phyloP scores from a whole-genome alignment of 169 alveolate genomes.

The Haemoproteus tartakovskyi region DNA sequence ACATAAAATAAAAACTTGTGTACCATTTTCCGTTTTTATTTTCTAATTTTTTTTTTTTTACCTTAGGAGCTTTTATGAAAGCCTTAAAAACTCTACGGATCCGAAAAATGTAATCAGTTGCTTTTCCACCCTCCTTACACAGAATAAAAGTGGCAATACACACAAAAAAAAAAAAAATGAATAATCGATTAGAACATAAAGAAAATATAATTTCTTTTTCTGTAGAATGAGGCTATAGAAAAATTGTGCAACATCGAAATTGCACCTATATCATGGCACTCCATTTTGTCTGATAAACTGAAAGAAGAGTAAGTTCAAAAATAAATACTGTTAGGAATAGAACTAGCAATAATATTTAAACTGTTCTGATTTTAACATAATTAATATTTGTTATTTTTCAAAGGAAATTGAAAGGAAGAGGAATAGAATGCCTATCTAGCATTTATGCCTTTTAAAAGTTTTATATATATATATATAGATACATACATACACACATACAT shows the following conservation, averaged over 20 bases:
- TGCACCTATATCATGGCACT: conserved; percentile 28
- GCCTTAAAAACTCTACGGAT: conserved; percentile 23
- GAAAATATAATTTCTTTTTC: not conserved
- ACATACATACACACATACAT: too few species aligned
- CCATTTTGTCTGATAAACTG: conserved; percentile 11
- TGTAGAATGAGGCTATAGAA: conserved; percentile 11
- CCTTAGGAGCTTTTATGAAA: conserved; percentile 62
- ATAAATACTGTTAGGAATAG: not conserved
- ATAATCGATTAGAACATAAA: too few species aligned
- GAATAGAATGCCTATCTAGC: too few species aligned
- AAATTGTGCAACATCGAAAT: conserved; percentile 38
- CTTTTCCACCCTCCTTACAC: too few species aligned
- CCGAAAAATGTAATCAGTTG: conserved; percentile 39
- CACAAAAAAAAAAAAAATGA: too few species aligned
- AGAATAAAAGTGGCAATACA: too few species aligned
- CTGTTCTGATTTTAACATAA: too few species aligned
- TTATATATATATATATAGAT: too few species aligned
- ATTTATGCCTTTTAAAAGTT: too few species aligned
- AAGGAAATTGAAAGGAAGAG: too few species aligned
- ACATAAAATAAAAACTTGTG: not conserved
- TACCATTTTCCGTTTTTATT: not conserved
- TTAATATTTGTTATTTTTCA: too few species aligned
- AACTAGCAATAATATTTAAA: too few species aligned
- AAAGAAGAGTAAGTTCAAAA: conserved; percentile 11
- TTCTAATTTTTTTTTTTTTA: conserved; percentile 1